A percentile compares a stretch with the other conserved stretches of the same genome.
phyloP scores from a whole-genome alignment of 1,139 yeast genomes.

The Pichia sp. region DNA sequence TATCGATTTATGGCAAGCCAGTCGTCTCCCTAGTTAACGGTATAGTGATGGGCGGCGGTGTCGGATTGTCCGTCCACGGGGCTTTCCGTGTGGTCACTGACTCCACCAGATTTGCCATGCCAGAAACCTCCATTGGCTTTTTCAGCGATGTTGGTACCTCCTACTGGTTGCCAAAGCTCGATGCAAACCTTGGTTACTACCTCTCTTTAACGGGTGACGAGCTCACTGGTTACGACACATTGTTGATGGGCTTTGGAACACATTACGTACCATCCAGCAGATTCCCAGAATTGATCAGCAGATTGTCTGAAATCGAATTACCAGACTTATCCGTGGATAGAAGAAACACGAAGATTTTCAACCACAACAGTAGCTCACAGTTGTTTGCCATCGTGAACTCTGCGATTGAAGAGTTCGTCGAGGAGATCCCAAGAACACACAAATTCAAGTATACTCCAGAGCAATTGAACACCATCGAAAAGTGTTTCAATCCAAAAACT shows the following conservation, averaged over 20 bases:
- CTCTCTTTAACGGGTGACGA: conserved; percentile 83
- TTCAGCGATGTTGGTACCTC: conserved; percentile 96
- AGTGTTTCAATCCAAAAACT: conserved; percentile 49
- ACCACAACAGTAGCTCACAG: conserved; percentile 28
- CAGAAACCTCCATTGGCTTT: conserved; percentile 95
- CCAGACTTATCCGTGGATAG: conserved; percentile 22
- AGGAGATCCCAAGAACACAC: conserved; percentile 62
- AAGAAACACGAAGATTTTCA: conserved; percentile 19
- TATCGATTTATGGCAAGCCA: conserved; percentile 83
- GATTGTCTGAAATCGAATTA: conserved; percentile 58
- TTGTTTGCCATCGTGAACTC: conserved; percentile 60
- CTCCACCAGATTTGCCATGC: conserved; percentile 90
- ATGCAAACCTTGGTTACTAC: conserved; percentile 79
- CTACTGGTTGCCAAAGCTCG: conserved; percentile 79
- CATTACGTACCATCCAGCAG: conserved; percentile 74
- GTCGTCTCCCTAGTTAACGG: conserved; percentile 83
- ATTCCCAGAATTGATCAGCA: conserved; percentile 54
- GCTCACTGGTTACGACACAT: conserved; percentile 71
- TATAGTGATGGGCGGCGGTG: conserved; percentile 98
- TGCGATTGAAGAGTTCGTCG: conserved; percentile 73
- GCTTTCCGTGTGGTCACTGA: conserved; percentile 93
- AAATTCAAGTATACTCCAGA: conserved; percentile 54
- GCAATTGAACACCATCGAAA: conserved; percentile 60
- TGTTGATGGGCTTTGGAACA: conserved; percentile 82
- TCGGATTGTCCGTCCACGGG: conserved; percentile 84